Base-by-base conservation (phyloP, 2,329 filamentous ascomycete species). In the Arthrobotrys sinensis region DNA sequence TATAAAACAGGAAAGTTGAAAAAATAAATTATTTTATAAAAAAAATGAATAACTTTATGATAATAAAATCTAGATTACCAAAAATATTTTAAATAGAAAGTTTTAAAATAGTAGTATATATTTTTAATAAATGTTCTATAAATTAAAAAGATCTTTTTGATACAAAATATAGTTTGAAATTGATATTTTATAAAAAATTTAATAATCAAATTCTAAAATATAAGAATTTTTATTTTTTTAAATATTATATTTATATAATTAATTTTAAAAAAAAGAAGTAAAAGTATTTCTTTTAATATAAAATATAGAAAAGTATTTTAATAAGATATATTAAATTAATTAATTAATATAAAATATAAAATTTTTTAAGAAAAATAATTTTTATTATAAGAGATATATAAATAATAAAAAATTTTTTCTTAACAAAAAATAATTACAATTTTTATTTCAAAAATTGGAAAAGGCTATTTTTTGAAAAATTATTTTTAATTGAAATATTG, bases 1-100 rank as follows among this genome's bases (percentile, higher is more conserved):
- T 11, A 21, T 21, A 38, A 45, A 21, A 38, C 24, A 38, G 24
- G 3, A 62, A 36, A 34, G 12, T 57, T 8, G 60, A 70, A 28
- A 80, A 80, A 68, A 77, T 80, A 46, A 81, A 81, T 76, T 81
- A 81, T 16, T 62, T 38, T 72, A 60, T 16, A 50, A 72, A 16
- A 45, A 52, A 43, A 57, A 6, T 57, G 12, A 36, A 32, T 38
- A 45, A 45, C 36, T 36, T 62, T 62, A 21, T 38, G 43, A 40
- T 38, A 62, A 38, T 38, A 19, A 19, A 24, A 40, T n/a, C n/a
- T 16, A 43, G 12, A 40, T 62, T 62, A 38, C 7, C 43, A 52
- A 24, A 52, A 52, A 24, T 52, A 19, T 52, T 52, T 11, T 52
- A 52, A 52, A 52, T 11, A 52, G 36, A 57, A 57, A 19, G 32